Evolutionary conservation across 2,329 filamentous ascomycete genomes (phyloP), one percentile per base, ranked within the genome.

Genomic region (Cryphonectria radicalis): DNA sequence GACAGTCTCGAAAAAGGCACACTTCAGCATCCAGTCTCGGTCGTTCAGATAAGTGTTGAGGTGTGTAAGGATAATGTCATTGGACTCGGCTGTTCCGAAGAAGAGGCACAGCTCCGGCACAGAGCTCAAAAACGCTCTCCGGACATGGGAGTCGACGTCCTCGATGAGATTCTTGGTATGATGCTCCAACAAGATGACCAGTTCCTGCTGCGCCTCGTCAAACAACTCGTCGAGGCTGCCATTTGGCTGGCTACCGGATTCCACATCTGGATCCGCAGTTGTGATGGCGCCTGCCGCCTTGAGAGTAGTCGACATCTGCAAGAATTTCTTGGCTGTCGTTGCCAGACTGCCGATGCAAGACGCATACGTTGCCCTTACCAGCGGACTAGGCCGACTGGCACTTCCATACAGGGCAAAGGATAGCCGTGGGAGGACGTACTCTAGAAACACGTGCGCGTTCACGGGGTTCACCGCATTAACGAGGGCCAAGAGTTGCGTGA

Each of bases 41-140:
- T 98, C 96, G 75, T 99, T 99, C 11, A 99, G 83, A 77, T 99
- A 99, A 0, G 96, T 99, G 78, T 98, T 98, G 40, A 99, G 85
- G 82, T 99, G 96, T 43, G 94, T 97, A 32, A 99, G 84, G 22
- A 99, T 91, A n/a, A 99, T 93, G 78, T 99, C 96, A 79, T 97
- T 98, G 0, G 95, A 92, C 77, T 94, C 92, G n/a, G 91, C 88
- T 73, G 93, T 95, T 3, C 94, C 94, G 75, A 99, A 98, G 81
- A 99, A 98, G 75, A 98, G 90, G 79, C 96, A 99, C 1, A 99
- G 86, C 73, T 94, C 93, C 0, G 95, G 92, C 0, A 99, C 95
- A 10, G 96, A 98, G 11, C 92, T 92, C 62, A 99, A 84, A 78
- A 99, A 98, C 0, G 96, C 95, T 72, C 96, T 88, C 62, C 95